These are phyloP conservation scores for Leccinum rimulosum DNA, from an alignment of 768 basidiomycete species.

Conservation along the genomic window DNA sequence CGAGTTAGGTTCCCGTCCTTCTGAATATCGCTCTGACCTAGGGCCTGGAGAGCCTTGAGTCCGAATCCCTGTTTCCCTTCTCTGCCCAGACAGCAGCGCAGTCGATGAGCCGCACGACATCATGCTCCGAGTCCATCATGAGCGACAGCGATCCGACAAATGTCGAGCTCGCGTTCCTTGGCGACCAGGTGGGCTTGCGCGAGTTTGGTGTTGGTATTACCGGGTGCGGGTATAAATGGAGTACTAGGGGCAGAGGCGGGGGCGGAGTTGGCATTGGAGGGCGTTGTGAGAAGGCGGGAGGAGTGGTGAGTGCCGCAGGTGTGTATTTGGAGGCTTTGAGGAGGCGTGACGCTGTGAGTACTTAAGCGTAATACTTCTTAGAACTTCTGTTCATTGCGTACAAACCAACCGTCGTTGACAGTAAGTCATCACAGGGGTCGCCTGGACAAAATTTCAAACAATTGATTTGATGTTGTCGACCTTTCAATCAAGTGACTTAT, in stretches of 20 bases:
- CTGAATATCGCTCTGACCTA: not conserved
- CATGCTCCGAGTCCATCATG: slow-evolving; percentile 62
- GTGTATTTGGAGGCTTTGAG: slow-evolving; percentile 68
- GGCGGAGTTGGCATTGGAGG: slow-evolving; percentile 24
- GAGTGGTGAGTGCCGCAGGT: slow-evolving; percentile 37
- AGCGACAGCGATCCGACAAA: slow-evolving; percentile 49
- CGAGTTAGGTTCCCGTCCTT: no score
- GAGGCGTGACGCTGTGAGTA: slow-evolving; percentile 38
- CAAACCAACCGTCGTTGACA: no score
- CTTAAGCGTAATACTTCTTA: not conserved
- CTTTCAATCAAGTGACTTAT: no score
- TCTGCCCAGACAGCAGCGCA: slow-evolving; percentile 70
- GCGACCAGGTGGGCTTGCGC: slow-evolving; percentile 61
- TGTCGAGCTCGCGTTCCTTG: slow-evolving; percentile 65
- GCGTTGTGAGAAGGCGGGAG: slow-evolving; percentile 19
- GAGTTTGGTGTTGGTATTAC: slow-evolving; percentile 44
- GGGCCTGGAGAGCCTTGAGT: slow-evolving; percentile 31
- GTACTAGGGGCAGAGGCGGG: not conserved
- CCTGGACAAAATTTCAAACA: no score
- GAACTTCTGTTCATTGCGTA: no score
- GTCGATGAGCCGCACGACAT: slow-evolving; percentile 59
- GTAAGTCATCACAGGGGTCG: no score
- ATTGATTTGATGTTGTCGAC: no score
- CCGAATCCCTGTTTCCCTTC: slow-evolving; percentile 50
- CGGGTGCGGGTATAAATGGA: not conserved